Evolutionary conservation across 2,329 filamentous ascomycete species (phyloP), one percentile per base, ranked within the genome.

Genomic region (Lecanicillium sp.): DNA sequence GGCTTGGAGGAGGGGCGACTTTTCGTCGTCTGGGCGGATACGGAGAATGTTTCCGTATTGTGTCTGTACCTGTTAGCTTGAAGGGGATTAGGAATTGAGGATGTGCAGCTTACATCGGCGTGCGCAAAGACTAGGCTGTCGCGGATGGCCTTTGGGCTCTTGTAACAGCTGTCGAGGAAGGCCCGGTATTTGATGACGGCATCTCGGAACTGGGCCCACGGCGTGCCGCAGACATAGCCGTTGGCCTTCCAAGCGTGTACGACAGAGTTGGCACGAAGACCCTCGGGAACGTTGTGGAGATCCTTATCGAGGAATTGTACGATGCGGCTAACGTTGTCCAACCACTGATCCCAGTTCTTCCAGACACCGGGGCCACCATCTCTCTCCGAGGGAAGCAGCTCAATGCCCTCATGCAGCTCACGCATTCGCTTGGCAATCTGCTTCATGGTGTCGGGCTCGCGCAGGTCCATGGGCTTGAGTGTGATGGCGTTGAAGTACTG

Each of bases 31-130:
- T 2, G 79, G 79, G 3, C 73, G 71, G 42, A 84, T 66, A 30
- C 90, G 88, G 42, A 98, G 81, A 53, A 98, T 93, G 62, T 98
- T 98, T 54, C 93, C 93, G 60, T 98, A 97, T 82, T 98, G 93
- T 4, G 93, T 95, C 89, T 95, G 52, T 5, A 5, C 5, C 0
- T 37, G 29, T 50, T 42, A 50, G 37, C 14, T 23, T 9, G n/a
- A 5, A 7, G 4, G 33, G n/a, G n/a, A 29, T 7, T 3, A 3
- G 15, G 4, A 12, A 29, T 19, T 12, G 26, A 29, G 20, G 20
- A 30, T 21, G 23, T 11, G 24, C 6, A 37, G 67, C 85, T 71
- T 68, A 94, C 90, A 75, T 98, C 93, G 60, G 95, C 96, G 65
- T 98, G 93, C n/a, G 90, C 88, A 73, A 98, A 98, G 0, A 96